Evolutionary conservation across 148 eudicot genomes (phyloP), one percentile per base, ranked within the genome.

Genomic region (Rhododendron simsii): DNA sequence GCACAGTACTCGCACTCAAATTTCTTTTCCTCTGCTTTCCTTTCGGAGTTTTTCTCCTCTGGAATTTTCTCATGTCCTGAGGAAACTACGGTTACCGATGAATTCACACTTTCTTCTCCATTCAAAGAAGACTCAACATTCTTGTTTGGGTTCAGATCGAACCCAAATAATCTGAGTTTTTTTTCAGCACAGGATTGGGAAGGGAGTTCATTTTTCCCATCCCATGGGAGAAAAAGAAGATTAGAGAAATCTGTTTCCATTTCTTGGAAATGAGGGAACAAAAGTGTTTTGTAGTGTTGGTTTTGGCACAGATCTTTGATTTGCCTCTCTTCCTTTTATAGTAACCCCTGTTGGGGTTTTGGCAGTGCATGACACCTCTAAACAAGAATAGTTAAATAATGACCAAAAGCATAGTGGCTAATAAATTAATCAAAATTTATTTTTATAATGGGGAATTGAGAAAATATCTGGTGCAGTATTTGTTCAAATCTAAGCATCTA

Each of bases 1-100:
- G 87, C 88, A 84, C 99, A 96, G 80, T 92, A 95, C 74, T 94
- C 95, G 83, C 99, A 96, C 90, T 91, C 94, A 26, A 92, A 95
- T 51, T 89, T 94, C 87, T 90, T 95, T 7, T 81, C 86, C 92
- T 0, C 37, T 47, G 75, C 5, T 18, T 84, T 78, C 26, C 44
- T 75, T 5, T 44, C 3, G 20, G 65, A 26, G 12, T n/a, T 77
- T 71, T 41, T 82, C 30, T 57, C 81, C 80, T 4, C 81, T 20
- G 16, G 30, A 63, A 33, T 50, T 21, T 67, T 81, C 50, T 78
- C 84, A 26, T 67, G 26, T 39, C 44, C 86, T 0, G 91, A 88
- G 44, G 98, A 91, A 59, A 89, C 81, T 9, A 93, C 84, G 84
- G 94, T 90, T 2, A 11, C 2, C 11, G 96, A 90, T 39, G 98